Base-by-base conservation (phyloP, 148 eudicot species). In the Diospyros lotus region DNA sequence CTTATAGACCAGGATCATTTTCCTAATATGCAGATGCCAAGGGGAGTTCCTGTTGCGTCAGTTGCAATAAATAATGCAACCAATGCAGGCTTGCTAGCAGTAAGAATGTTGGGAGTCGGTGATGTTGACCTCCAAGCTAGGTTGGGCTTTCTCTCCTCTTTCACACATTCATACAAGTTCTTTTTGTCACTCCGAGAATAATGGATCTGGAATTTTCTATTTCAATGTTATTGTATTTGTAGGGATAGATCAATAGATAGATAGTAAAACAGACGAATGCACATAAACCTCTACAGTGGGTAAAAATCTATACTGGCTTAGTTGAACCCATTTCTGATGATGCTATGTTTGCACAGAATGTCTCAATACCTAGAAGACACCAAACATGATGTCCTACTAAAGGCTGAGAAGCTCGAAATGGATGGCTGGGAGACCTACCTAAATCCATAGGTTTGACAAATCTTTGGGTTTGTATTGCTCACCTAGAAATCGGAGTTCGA, bases 41-140 rank as follows among this genome's bases (percentile, higher is more conserved):
- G 98, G 75, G 98, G 98, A 66, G 91, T 95, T 66, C 98, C 98
- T 54, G 98, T 92, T 80, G 97, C 97, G 41, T 87, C 98, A 1
- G 98, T 94, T 74, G 92, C 98, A 5, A 95, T 95, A 73, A 89
- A 95, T 67, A 95, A 95, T 76, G 94, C 98, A 51, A 92, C 98
- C 71, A 95, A 95, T 81, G 98, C 98, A 4, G 98, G 87, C 50
- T 77, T 90, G 69, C 83, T 95, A 69, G 98, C 97, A 15, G 88
- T 95, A 54, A 87, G 98, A 69, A 84, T 90, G 80, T 78, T 95
- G 72, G 96, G 97, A 18, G 81, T 86, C 51, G 82, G 85, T 70
- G 89, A 95, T 78, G 68, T 82, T 11, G 87, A 82, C 44, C 79
- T 95, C 74, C 89, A 80, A 51, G 80, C 92, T n/a, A 90, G 94